Evolutionary conservation across 108 stramenopile genomes (phyloP).

Genomic region (Fistulifera pelliculosa): DNA sequence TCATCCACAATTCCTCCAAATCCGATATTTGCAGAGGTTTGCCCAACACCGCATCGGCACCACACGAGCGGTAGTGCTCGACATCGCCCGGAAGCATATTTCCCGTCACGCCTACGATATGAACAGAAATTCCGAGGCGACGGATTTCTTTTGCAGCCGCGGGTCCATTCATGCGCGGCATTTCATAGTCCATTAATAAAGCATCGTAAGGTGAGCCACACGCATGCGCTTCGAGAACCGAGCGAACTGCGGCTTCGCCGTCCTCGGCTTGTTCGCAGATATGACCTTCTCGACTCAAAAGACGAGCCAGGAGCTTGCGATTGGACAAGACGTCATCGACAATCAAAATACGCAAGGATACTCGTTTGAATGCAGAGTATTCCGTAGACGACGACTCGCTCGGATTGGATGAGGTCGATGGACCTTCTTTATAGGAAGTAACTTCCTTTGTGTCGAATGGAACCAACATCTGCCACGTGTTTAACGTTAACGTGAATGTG

Average conservation of each 20-base stretch:
- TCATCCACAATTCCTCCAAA: conserved; percentile 19
- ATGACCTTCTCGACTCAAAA: conserved; percentile 16
- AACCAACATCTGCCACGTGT: no score
- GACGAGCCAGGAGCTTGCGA: conserved; percentile 23
- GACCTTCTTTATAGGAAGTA: no score
- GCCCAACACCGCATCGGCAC: conserved; percentile 25
- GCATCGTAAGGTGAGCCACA: conserved; percentile 1
- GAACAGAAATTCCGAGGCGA: conserved; percentile 12
- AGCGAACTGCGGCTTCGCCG: conserved; percentile 16
- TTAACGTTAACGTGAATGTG: no score
- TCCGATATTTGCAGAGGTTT: conserved; percentile 16
- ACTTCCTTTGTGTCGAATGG: neutral
- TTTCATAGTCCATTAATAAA: conserved; percentile 16
- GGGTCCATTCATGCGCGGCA: conserved; percentile 32
- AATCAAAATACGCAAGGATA: conserved; percentile 5
- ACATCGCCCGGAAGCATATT: conserved; percentile 27
- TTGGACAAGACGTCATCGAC: conserved; percentile 21
- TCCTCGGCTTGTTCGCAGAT: conserved; percentile 22
- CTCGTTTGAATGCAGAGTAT: no score
- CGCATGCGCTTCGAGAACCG: conserved; percentile 8
- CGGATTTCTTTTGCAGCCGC: conserved; percentile 16
- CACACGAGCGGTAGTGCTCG: conserved; percentile 6
- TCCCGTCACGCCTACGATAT: conserved; percentile 24
- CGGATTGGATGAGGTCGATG: no score
- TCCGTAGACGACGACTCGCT: no score